These are phyloP conservation scores for Euphorbia corollata DNA, from an alignment of 441 rosid species.

Conservation along the genomic window DNA sequence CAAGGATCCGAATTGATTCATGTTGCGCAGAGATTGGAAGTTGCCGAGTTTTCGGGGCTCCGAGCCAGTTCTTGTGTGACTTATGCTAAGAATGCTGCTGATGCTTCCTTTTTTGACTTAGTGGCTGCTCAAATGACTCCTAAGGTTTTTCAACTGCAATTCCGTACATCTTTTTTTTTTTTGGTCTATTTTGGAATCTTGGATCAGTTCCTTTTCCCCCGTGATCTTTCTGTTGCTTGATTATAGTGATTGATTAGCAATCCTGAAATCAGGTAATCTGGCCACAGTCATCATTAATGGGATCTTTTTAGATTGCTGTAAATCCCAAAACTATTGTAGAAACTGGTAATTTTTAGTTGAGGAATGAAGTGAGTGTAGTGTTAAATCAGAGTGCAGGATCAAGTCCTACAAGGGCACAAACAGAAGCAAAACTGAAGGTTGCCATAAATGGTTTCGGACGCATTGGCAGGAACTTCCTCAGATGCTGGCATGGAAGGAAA, in stretches of 20 bases:
- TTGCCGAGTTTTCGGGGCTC: slow-evolving; percentile 73
- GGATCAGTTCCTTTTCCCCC: too few relatives aligned
- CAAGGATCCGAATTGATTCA: not conserved
- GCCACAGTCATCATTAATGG: too few relatives aligned
- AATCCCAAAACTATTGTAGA: too few relatives aligned
- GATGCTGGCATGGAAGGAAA: slow-evolving; percentile 96
- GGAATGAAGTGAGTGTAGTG: not conserved
- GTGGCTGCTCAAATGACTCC: slow-evolving; percentile 66
- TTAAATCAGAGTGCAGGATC: slow-evolving; percentile 41
- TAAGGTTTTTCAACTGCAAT: slow-evolving; percentile 34
- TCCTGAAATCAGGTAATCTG: too few relatives aligned
- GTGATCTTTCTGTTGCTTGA: too few relatives aligned
- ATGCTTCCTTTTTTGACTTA: slow-evolving; percentile 61
- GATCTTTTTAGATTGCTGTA: not conserved
- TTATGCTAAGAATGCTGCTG: slow-evolving; percentile 31
- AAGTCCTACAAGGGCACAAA: slow-evolving; percentile 50
- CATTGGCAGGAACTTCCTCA: slow-evolving; percentile 90
- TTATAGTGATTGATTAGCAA: too few relatives aligned
- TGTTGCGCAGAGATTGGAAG: slow-evolving; percentile 56
- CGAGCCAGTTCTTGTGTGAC: slow-evolving; percentile 39
- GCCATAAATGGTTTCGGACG: slow-evolving; percentile 95
- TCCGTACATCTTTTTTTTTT: not conserved
- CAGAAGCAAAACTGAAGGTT: slow-evolving; percentile 82
- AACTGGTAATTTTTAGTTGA: not conserved
- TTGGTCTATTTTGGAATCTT: too few relatives aligned